Evolutionary conservation across 768 basidiomycete genomes (phyloP), one percentile per base, ranked within the genome.

Genomic region (Lanmaoa rubissima): DNA sequence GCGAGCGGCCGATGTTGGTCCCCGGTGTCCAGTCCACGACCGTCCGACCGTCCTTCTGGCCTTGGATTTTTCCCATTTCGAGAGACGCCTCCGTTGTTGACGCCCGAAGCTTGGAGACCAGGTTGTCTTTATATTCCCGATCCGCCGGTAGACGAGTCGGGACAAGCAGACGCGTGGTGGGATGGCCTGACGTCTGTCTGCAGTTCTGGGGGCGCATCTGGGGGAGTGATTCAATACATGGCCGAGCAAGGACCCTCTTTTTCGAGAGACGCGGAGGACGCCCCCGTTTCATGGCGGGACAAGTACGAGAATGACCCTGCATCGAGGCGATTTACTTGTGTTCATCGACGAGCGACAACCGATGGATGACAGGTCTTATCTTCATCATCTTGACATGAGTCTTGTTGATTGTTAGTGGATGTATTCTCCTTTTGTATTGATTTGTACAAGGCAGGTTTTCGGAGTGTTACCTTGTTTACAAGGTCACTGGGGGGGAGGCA

Each of bases 271-370:
- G 24, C 10, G 21, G 40, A 16, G 5, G 48, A 48, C 3, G n/a
- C 12, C 6, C 11, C 8, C 17, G 26, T 58, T 17, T 64, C 64
- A 1, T 66, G 66, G 67, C 58, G 64, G 13, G 62, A 66, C n/a
- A 66, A 52, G 48, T 39, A 61, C 28, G 54, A 63, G 11, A 66
- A 66, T n/a, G 53, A 67, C 46, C 64, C 64, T 26, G 55, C 61
- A 9, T 66, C 64, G 31, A 55, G 58, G 24, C 57, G 57, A 17
- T 43, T 52, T 11, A 24, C 13, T 4, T 43, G 42, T 17, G 46
- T 13, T 21, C 57, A 58, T 48, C 51, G 42, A 41, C 67, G 64
- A 4, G 47, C 51, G 9, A n/a, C 38, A 57, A 63, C 59, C 5
- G 28, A 45, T 1, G 55, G 54, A 16, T 55, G 12, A 38, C 2